Base-by-base conservation (phyloP, 2,329 filamentous ascomycete genomes). In the Penicillium sp. region DNA sequence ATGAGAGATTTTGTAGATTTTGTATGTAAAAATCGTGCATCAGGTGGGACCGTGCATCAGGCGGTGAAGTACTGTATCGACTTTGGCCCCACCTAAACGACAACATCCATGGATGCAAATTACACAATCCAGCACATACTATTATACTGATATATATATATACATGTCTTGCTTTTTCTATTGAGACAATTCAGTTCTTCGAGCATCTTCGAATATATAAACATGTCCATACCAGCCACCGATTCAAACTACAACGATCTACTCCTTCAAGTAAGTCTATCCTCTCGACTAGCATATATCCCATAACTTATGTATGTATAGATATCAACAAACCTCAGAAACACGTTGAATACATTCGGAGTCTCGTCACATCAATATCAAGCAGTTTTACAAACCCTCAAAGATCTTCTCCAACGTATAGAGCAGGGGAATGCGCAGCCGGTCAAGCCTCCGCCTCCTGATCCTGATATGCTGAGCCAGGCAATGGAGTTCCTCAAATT, bases 281-380 rank as follows among this genome's bases (percentile, higher is more conserved):
- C 16, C 11, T n/a, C 43, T 5, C 23, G 14, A n/a, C 6, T n/a
- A 4, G 7, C 28, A 12, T 38, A 3, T 14, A 16, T 8, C 26
- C 5, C 11, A 40, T 42, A 42, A 42, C 3, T 30, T 5, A 49
- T 16, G 12, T 9, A 28, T n/a, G n/a, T 21, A 16, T 8, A 76
- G 73, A 70, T 76, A 49, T 70, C 74, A n/a, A 70, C 65, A 55
- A 78, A 73, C 51, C 72, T 76, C 20, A 66, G 67, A 38, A 77
- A 75, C 49, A 74, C 71, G 3, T 64, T 72, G 4, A 63, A 67
- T 30, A 74, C 73, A 5, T 76, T 74, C 57, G 73, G 73, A 6
- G 46, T 70, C 12, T 65, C 65, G 2, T 75, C 72, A 6, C 61
- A 55, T 14, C 72, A 76, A 56, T 74, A 74, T 51, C 66, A 69